Conservation (phyloP, 106 monocot genomes). For the Triglochin maritima region DNA sequence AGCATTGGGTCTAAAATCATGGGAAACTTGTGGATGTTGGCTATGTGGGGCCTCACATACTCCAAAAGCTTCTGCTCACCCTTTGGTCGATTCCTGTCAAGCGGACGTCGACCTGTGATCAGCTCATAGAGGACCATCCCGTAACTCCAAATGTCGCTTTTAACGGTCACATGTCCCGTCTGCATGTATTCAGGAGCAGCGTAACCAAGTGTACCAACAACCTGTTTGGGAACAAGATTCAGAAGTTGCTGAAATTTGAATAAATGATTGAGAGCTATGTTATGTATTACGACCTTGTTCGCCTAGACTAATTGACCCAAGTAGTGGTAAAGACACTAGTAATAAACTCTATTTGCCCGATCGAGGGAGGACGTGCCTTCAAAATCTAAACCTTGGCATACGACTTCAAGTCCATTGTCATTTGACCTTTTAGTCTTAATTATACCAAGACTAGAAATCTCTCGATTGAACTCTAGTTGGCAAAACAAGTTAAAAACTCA, state of each 20-base stretch:
- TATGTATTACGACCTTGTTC: too few species aligned
- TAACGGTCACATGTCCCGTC: slow-evolving; percentile 49
- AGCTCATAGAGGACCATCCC: slow-evolving; percentile 77
- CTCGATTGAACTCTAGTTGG: too few species aligned
- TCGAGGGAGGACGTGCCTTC: too few species aligned
- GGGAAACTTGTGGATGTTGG: slow-evolving; percentile 42
- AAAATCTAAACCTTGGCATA: too few species aligned
- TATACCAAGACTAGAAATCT: too few species aligned
- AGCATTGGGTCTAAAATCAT: slow-evolving; percentile 53
- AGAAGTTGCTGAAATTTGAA: not conserved
- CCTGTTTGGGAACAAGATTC: slow-evolving; percentile 25
- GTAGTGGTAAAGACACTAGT: too few species aligned
- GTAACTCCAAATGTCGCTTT: slow-evolving; percentile 79
- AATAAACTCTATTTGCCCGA: too few species aligned
- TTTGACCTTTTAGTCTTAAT: too few species aligned
- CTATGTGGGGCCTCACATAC: slow-evolving; percentile 50
- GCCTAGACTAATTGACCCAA: too few species aligned
- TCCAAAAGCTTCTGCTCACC: slow-evolving; percentile 64
- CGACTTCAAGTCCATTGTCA: too few species aligned
- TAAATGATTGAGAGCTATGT: too few species aligned
- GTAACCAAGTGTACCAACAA: slow-evolving; percentile 74
- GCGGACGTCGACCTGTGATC: slow-evolving; percentile 57
- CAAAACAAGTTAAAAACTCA: too few species aligned
- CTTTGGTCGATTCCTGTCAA: slow-evolving; percentile 64
- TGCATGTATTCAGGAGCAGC: slow-evolving; percentile 80